Evolutionary conservation across 2,329 filamentous ascomycete species (phyloP).

Genomic region (Pestalotiopsis sp.): DNA sequence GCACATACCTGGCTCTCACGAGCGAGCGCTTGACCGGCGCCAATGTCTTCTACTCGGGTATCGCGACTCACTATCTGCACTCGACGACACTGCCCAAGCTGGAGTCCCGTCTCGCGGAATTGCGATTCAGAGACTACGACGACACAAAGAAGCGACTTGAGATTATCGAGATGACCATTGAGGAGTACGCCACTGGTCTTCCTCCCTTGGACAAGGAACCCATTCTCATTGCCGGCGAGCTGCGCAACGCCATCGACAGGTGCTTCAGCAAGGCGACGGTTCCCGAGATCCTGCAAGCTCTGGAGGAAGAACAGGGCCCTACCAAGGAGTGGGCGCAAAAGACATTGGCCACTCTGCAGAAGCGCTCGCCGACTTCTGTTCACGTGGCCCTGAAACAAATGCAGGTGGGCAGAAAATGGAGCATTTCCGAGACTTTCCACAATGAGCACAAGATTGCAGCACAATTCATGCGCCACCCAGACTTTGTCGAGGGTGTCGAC

Average conservation of each 20-base stretch:
- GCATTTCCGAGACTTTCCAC: conserved; percentile 81
- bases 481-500: conserved; percentile 91
- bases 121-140: conserved; percentile 83
- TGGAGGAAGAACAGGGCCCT: conserved; percentile 56
- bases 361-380: conserved; percentile 83
- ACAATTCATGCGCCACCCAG: conserved; percentile 86
- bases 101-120: conserved; percentile 83
- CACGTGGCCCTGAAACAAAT: conserved; percentile 85
- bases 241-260: conserved; percentile 82
- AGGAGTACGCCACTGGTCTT: conserved; percentile 87
- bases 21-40: conserved; percentile 80
- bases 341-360: conserved; percentile 73
- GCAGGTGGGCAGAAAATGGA: conserved; percentile 74
- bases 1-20: conserved; percentile 91
- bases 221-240: conserved; percentile 65
- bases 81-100: conserved; percentile 82
- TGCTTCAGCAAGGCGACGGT: conserved; percentile 73
- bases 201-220: conserved; percentile 66
- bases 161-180: conserved; percentile 83
- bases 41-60: conserved; percentile 85
- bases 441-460: conserved; percentile 82
- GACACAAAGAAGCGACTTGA: conserved; percentile 61
- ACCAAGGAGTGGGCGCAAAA: conserved; percentile 75
- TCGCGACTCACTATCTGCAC: conserved; percentile 96
- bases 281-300: conserved; percentile 68